Conservation (phyloP, 345 rosid genomes). For the Garcia nutans region DNA sequence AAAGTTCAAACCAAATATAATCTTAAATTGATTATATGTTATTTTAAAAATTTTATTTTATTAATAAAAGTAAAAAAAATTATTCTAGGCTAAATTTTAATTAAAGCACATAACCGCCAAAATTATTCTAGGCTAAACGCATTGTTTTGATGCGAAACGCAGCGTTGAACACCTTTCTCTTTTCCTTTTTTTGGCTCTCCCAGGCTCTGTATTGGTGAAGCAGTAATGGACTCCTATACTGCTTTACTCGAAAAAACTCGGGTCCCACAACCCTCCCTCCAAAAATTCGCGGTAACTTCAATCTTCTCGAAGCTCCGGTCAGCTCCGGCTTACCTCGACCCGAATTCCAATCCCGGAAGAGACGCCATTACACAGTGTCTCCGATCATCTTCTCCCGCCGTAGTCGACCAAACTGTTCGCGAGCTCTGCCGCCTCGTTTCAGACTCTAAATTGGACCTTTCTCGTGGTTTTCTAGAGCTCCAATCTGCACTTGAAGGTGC, state of each 20-base stretch:
- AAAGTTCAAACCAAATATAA: too few relatives aligned
- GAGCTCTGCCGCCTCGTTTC: slow-evolving; percentile 80
- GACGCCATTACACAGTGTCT: slow-evolving; percentile 71
- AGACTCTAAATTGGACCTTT: slow-evolving; percentile 50
- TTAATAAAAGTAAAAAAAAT: too few relatives aligned
- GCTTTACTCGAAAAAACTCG: slow-evolving; percentile 67
- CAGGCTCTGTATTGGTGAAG: background rate
- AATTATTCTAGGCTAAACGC: too few relatives aligned
- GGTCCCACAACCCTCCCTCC: slow-evolving; percentile 79
- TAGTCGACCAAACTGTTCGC: slow-evolving; percentile 84
- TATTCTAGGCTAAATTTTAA: too few relatives aligned
- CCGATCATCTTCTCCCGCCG: slow-evolving; percentile 54
- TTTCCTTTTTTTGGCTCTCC: background rate
- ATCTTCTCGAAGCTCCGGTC: slow-evolving; percentile 80
- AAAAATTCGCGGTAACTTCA: slow-evolving; percentile 68
- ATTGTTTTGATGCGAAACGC: too few relatives aligned
- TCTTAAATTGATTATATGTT: too few relatives aligned
- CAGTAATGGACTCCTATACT: slow-evolving; percentile 59
- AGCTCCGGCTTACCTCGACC: slow-evolving; percentile 44
- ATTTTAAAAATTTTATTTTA: too few relatives aligned
- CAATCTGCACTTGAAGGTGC: slow-evolving; percentile 87
- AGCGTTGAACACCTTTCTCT: background rate
- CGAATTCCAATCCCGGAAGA: slow-evolving; percentile 62
- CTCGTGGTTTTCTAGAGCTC: slow-evolving; percentile 66
- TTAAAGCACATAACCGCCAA: too few relatives aligned